Evolutionary conservation across 257 asterid species (phyloP).

Genomic region (Solanum tarapatanum): DNA sequence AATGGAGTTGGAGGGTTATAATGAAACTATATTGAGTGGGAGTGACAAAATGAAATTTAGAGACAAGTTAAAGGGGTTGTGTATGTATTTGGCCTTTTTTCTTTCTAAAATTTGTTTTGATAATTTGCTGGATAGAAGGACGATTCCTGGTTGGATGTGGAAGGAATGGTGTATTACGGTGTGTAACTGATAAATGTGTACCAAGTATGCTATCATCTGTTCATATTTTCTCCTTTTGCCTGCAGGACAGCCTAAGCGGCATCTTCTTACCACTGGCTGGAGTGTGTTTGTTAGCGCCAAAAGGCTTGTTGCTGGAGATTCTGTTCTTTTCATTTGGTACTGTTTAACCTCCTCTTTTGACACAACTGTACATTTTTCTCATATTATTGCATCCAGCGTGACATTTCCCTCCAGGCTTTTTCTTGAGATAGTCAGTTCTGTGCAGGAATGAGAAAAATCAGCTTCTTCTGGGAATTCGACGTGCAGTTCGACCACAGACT

Average conservation of each 20-base stretch:
- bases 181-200: background rate
- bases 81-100: background rate
- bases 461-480: conserved; percentile 90
- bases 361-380: background rate
- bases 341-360: background rate
- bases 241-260: conserved; percentile 52
- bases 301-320: conserved; percentile 48
- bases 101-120: background rate
- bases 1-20: background rate
- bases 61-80: background rate
- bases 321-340: conserved; percentile 55
- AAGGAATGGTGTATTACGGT: background rate
- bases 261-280: conserved; percentile 52
- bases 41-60: background rate
- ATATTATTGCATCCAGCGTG: background rate
- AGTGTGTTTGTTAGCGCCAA: conserved; percentile 52
- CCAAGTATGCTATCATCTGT: background rate
- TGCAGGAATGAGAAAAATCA: conserved; percentile 89
- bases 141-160: background rate
- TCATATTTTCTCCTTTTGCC: background rate
- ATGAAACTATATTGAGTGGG: background rate
- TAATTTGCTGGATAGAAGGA: background rate
- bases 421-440: background rate
- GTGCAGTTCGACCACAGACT: conserved; percentile 87
- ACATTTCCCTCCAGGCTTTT: background rate